Conservation (phyloP, 495 filamentous ascomycete species). For the Lindgomyces ingoldianus region DNA sequence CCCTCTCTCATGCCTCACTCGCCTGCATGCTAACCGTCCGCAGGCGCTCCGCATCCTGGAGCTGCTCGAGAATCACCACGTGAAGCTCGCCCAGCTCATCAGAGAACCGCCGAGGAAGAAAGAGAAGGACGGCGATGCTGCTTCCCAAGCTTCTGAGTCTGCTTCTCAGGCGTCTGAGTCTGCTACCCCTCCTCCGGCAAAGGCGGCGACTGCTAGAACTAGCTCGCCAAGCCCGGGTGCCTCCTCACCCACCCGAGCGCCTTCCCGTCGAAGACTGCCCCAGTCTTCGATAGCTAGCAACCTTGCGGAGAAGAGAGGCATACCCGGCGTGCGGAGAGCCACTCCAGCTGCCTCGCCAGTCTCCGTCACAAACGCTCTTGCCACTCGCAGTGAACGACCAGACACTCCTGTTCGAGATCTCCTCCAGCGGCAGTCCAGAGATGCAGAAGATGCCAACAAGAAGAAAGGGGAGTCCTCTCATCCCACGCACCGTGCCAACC, state of each 20-base stretch:
- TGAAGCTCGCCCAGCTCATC: slow-evolving; percentile 72
- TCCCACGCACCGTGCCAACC: too few species aligned
- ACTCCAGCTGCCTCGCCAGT: slow-evolving; percentile 65
- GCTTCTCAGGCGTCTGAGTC: not conserved
- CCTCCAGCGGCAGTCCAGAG: slow-evolving; percentile 15
- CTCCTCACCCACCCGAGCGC: slow-evolving; percentile 48
- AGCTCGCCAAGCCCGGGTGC: slow-evolving; percentile 40
- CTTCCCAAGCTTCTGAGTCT: not conserved
- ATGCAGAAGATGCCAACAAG: slow-evolving; percentile 6
- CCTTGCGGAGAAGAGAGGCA: slow-evolving; percentile 83
- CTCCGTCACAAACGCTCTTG: slow-evolving; percentile 72
- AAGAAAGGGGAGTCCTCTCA: not conserved
- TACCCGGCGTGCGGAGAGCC: slow-evolving; percentile 61
- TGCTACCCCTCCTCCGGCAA: slow-evolving; percentile 4
- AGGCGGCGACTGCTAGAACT: slow-evolving; percentile 12
- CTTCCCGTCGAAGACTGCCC: slow-evolving; percentile 54
- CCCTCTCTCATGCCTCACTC: not conserved
- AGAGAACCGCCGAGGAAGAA: slow-evolving; percentile 46
- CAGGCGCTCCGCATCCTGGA: slow-evolving; percentile 78
- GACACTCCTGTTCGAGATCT: slow-evolving; percentile 27
- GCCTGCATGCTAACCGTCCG: slow-evolving; percentile 12
- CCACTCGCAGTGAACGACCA: slow-evolving; percentile 49
- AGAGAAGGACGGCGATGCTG: slow-evolving; percentile 6
- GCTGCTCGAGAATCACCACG: slow-evolving; percentile 84
- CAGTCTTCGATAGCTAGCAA: slow-evolving; percentile 90